Evolutionary conservation across 2,329 filamentous ascomycete genomes (phyloP).

Genomic region (Zasmidium cellare): DNA sequence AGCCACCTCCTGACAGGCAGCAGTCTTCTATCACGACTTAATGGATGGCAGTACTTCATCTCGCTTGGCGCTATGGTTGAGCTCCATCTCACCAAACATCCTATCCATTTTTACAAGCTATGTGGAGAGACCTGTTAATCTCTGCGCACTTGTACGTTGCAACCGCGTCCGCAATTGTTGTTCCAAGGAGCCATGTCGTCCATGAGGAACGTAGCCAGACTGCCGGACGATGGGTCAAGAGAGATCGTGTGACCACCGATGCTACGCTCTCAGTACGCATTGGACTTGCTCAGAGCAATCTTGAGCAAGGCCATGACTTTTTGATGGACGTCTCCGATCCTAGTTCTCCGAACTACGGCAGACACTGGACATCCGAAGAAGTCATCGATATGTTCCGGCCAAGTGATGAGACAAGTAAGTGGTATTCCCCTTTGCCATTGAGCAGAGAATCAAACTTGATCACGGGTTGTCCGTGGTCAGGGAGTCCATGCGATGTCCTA

Average conservation of each 20-base stretch:
- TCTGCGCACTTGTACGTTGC: too few relatives aligned
- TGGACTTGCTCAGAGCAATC: conserved; percentile 28
- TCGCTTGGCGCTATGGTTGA: too few relatives aligned
- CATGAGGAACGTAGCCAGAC: conserved; percentile 16
- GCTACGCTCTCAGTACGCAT: conserved; percentile 34
- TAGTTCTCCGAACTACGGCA: conserved; percentile 26
- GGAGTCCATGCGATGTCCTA: too few relatives aligned
- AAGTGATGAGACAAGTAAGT: conserved; percentile 18
- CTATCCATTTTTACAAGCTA: too few relatives aligned
- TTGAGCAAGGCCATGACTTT: conserved; percentile 24
- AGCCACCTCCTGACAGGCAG: too few relatives aligned
- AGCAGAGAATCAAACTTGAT: too few relatives aligned
- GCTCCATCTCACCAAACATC: too few relatives aligned
- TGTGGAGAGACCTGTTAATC: too few relatives aligned
- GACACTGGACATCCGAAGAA: conserved; percentile 32
- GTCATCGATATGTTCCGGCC: conserved; percentile 32
- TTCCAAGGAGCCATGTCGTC: conserved; percentile 11
- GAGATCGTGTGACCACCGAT: conserved; percentile 35
- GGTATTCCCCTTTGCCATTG: too few relatives aligned
- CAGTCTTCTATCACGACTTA: too few relatives aligned
- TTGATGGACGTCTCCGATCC: conserved; percentile 32
- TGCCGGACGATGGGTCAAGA: conserved; percentile 32
- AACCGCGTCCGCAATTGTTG: background rate
- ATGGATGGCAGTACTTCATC: too few relatives aligned
- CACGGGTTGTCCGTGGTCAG: too few relatives aligned